Conservation (phyloP, 352 stramenopile genomes). For the Thalassiosira ordinaria region DNA sequence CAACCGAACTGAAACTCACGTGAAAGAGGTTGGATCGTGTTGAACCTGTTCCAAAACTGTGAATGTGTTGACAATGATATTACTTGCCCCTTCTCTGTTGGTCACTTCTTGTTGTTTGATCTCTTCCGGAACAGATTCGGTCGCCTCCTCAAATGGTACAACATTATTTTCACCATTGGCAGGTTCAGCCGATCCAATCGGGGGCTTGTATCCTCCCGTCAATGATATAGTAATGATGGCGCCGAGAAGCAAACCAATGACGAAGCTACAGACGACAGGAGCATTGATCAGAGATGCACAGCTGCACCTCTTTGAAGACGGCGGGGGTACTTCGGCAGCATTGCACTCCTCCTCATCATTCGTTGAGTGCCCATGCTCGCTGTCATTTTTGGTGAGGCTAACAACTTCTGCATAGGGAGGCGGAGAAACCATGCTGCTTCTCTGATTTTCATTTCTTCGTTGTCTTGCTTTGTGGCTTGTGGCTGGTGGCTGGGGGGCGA, state of each 20-base stretch:
- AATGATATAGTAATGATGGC: not conserved
- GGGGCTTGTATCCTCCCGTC: not conserved
- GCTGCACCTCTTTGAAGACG: not conserved
- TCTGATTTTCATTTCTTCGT: too few species aligned
- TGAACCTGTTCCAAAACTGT: conserved; percentile 29
- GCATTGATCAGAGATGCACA: not conserved
- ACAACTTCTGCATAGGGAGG: too few species aligned
- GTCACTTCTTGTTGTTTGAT: not conserved
- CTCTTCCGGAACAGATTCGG: too few species aligned
- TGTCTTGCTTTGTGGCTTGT: too few species aligned
- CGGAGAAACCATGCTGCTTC: too few species aligned
- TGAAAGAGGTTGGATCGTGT: conserved; percentile 46
- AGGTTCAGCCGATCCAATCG: not conserved
- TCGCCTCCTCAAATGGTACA: too few species aligned
- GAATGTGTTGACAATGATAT: conserved; percentile 1
- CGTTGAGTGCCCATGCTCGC: too few species aligned
- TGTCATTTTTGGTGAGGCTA: too few species aligned
- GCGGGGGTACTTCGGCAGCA: not conserved
- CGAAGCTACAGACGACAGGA: not conserved
- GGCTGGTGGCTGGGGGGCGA: too few species aligned
- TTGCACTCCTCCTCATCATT: not conserved
- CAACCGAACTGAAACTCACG: conserved; percentile 31
- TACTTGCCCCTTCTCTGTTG: not conserved
- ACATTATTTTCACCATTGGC: not conserved
- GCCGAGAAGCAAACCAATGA: not conserved